phyloP scores from a whole-genome alignment of 83 land plant species.

The Diphasiastrum complanatum region DNA sequence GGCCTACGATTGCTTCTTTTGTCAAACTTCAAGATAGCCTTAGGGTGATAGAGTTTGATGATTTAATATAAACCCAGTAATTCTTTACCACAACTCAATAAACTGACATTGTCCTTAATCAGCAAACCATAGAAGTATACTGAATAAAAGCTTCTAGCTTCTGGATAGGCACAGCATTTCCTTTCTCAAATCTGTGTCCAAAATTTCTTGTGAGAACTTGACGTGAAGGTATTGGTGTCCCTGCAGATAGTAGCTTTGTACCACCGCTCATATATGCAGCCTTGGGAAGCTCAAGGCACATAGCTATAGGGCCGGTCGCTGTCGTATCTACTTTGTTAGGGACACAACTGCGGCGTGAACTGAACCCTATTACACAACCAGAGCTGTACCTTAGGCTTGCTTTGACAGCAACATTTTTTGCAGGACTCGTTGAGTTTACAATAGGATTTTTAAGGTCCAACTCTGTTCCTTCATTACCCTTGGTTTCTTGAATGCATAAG shows the following conservation, averaged over 20 bases:
- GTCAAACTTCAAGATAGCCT: too few species aligned
- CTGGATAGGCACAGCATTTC: too few species aligned
- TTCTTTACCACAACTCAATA: too few species aligned
- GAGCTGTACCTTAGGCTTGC: not conserved
- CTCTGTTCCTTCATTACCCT: not conserved
- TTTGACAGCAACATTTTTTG: not conserved
- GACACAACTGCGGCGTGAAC: not conserved
- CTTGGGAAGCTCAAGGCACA: not conserved
- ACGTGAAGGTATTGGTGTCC: not conserved
- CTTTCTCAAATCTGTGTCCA: too few species aligned
- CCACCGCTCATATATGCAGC: not conserved
- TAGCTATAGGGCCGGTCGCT: not conserved
- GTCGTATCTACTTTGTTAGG: not conserved
- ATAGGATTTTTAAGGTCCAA: not conserved
- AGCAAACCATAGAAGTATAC: too few species aligned
- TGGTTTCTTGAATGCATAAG: not conserved
- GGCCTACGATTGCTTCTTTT: too few species aligned
- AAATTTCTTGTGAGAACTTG: too few species aligned
- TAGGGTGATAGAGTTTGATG: too few species aligned
- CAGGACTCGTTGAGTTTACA: not conserved
- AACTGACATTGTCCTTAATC: too few species aligned
- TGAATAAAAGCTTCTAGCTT: too few species aligned
- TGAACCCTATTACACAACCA: not conserved
- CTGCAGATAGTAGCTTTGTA: not conserved
- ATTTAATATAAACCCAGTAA: too few species aligned